phyloP scores from a whole-genome alignment of 2,329 filamentous ascomycete genomes.

The Colletotrichum eremochloae region DNA sequence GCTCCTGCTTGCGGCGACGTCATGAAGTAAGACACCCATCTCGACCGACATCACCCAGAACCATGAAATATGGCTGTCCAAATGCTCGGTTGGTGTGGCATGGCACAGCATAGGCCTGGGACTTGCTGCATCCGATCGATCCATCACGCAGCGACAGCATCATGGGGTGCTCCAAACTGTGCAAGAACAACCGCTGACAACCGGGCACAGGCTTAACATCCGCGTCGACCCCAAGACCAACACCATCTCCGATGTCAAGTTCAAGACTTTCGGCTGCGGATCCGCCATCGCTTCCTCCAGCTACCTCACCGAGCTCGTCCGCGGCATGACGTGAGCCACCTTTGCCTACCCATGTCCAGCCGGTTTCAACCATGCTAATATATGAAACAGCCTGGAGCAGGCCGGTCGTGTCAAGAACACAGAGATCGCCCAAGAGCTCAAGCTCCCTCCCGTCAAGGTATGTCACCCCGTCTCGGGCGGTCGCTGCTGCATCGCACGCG shows the following conservation, averaged over 20 bases:
- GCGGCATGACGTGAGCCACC: conserved; percentile 81
- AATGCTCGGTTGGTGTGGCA: no score
- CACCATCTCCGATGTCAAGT: conserved; percentile 94
- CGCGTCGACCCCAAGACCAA: conserved; percentile 89
- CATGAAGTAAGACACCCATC: conserved; percentile 71
- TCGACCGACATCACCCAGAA: background rate
- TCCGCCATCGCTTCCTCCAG: conserved; percentile 94
- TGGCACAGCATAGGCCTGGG: no score
- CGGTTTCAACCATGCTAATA: background rate
- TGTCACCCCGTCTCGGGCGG: background rate
- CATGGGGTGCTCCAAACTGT: background rate
- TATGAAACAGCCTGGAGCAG: conserved; percentile 75
- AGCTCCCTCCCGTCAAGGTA: conserved; percentile 89
- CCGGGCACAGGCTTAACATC: conserved; percentile 72
- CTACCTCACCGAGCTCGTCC: conserved; percentile 95
- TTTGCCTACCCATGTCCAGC: background rate
- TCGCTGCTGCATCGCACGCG: background rate
- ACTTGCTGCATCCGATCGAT: background rate
- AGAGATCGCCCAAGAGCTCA: conserved; percentile 97
- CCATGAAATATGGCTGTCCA: background rate
- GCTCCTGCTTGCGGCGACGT: conserved; percentile 91
- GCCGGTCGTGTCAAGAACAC: conserved; percentile 95
- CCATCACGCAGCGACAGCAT: no score
- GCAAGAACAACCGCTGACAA: conserved; percentile 14
- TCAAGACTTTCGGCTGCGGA: conserved; percentile 98